Percentiles rank a stretch among this genome's conserved stretches.
Conservation (phyloP, 305 asterid species). For the Nicotiana rustica region DNA sequence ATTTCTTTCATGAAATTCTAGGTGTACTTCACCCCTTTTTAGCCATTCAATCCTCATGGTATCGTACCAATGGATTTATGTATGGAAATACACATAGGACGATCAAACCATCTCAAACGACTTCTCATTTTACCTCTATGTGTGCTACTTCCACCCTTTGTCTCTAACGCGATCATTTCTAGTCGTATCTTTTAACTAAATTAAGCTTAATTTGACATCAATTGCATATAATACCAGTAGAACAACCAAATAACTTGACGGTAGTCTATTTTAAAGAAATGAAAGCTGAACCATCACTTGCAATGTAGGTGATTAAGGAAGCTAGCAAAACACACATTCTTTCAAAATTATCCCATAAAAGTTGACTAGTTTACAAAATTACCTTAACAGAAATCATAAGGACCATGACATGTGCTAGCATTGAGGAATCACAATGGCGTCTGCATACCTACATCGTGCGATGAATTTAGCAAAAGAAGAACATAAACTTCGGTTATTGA, state of each 20-base stretch:
- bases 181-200: background rate
- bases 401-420: conserved; percentile 76
- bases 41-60: background rate
- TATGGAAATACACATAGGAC: background rate
- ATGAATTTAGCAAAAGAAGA: conserved; percentile 32
- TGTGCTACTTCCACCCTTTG: conserved; percentile 8
- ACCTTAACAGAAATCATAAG: conserved; percentile 94
- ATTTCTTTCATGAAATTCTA: background rate
- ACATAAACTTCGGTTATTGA: background rate
- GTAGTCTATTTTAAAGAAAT: conserved; percentile 22
- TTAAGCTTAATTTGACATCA: background rate
- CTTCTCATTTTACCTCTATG: conserved; percentile 15
- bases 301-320: conserved; percentile 17
- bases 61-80: background rate
- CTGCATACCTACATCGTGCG: conserved; percentile 63
- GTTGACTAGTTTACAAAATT: conserved; percentile 39
- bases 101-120: conserved; percentile 13
- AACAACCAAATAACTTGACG: conserved; percentile 12
- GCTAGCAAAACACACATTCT: conserved; percentile 6
- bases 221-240: background rate
- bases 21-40: conserved; percentile 14
- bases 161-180: background rate
- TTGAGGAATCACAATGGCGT: conserved; percentile 46
- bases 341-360: conserved; percentile 20
- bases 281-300: conserved; percentile 25